Percentiles rank a stretch among this genome's conserved stretches.
Evolutionary conservation across 2,329 filamentous ascomycete species (phyloP).

Genomic region (Trichoderma oligosporum): DNA sequence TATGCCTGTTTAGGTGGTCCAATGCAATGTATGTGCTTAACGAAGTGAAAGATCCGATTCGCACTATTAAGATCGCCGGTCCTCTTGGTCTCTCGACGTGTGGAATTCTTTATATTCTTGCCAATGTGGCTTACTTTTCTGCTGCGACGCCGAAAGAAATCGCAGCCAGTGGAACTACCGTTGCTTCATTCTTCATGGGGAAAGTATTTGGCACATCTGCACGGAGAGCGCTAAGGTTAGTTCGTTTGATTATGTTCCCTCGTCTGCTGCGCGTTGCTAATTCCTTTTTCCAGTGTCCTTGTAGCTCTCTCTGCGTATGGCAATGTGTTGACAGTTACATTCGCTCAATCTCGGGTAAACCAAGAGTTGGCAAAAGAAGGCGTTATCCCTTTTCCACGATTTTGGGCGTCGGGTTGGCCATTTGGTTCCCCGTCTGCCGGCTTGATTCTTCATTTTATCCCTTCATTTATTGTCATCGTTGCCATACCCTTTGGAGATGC

Average conservation of each 20-base stretch:
- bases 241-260: neutral
- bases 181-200: slow-evolving; percentile 23
- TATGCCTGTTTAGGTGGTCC: slow-evolving; percentile 13
- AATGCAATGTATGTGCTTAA: slow-evolving; percentile 24
- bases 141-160: slow-evolving; percentile 21
- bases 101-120: slow-evolving; percentile 21
- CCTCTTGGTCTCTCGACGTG: slow-evolving; percentile 22
- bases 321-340: slow-evolving; percentile 23
- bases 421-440: slow-evolving; percentile 22
- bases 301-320: slow-evolving; percentile 22
- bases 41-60: slow-evolving; percentile 21
- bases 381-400: slow-evolving; percentile 20
- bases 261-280: neutral
- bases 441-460: slow-evolving; percentile 22
- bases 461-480: slow-evolving; percentile 23
- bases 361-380: slow-evolving; percentile 24
- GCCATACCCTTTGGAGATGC: slow-evolving; percentile 24
- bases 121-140: slow-evolving; percentile 22
- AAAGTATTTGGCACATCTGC: slow-evolving; percentile 22
- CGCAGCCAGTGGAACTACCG: slow-evolving; percentile 21
- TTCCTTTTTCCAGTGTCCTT: slow-evolving; percentile 16
- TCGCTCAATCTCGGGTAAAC: slow-evolving; percentile 22
- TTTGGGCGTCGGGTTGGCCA: slow-evolving; percentile 23
- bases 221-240: slow-evolving; percentile 21
- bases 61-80: slow-evolving; percentile 23